phyloP scores from a whole-genome alignment of 2,329 filamentous ascomycete species.

The Alternaria novae-zelandiae region DNA sequence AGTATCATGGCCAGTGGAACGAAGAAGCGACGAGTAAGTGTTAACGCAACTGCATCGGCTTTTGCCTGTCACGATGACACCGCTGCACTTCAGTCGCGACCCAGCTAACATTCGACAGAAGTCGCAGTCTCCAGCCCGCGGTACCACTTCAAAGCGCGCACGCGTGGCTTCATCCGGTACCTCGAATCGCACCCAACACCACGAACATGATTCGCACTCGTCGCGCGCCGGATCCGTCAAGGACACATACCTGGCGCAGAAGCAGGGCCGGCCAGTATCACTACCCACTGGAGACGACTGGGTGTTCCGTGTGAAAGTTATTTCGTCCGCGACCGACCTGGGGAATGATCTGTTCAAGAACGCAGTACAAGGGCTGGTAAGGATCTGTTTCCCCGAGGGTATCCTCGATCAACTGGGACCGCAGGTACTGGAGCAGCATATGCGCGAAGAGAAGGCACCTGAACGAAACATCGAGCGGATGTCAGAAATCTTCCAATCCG shows the following conservation, averaged over 20 bases:
- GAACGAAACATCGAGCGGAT: slow-evolving; percentile 24
- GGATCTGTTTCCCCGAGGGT: slow-evolving; percentile 35
- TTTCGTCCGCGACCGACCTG: slow-evolving; percentile 14
- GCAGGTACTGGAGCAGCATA: slow-evolving; percentile 26
- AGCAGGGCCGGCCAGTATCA: not conserved
- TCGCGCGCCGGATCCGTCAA: not conserved
- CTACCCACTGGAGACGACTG: slow-evolving; percentile 29
- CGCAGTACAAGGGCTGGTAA: slow-evolving; percentile 32
- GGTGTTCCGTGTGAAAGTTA: slow-evolving; percentile 31
- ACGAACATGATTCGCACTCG: not conserved
- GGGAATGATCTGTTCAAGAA: slow-evolving; percentile 29
- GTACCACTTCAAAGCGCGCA: not conserved
- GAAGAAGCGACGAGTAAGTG: slow-evolving; percentile 13
- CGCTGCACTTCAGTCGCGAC: rapidly evolving
- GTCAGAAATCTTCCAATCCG: slow-evolving; percentile 12
- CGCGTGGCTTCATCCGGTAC: not conserved
- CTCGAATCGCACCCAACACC: not conserved
- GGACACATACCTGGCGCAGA: slow-evolving; percentile 3
- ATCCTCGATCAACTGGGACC: slow-evolving; percentile 31
- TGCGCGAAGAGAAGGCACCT: slow-evolving; percentile 23
- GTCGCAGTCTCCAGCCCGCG: not conserved
- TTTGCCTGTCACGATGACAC: too few species aligned
- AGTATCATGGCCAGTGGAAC: too few species aligned
- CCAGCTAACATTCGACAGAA: not conserved
- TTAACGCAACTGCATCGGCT: not conserved